Conservation (phyloP, 2,329 filamentous ascomycete species). For the Aspergillus glaucus region DNA sequence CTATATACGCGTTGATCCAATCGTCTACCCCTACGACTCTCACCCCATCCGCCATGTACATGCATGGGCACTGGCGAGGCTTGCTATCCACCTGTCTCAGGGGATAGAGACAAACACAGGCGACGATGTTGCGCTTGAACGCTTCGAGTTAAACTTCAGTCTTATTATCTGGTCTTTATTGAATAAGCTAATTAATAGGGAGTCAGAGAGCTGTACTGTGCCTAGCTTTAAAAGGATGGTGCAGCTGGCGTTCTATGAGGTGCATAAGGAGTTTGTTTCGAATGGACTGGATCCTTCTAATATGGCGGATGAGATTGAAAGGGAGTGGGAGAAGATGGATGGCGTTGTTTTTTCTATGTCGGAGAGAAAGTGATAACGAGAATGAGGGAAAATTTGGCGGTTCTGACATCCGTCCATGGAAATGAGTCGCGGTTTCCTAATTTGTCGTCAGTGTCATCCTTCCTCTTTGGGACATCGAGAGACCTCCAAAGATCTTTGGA, state of each 20-base stretch:
- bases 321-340: constrained; percentile 48
- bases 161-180: constrained; percentile 31
- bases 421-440: background rate
- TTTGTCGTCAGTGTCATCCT: background rate
- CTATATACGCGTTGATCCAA: constrained; percentile 47
- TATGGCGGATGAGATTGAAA: constrained; percentile 18
- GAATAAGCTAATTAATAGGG: constrained; percentile 18
- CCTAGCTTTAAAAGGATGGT: constrained; percentile 25
- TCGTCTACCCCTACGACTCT: constrained; percentile 41
- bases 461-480: background rate
- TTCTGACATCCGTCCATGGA: background rate
- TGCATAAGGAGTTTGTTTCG: constrained; percentile 20
- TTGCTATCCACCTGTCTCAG: constrained; percentile 23
- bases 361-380: background rate
- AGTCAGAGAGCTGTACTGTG: constrained; percentile 21
- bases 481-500: no score
- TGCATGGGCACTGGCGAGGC: constrained; percentile 28
- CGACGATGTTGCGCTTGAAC: constrained; percentile 13
- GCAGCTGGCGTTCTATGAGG: constrained; percentile 18
- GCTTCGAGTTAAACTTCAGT: constrained; percentile 23
- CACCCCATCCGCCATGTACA: constrained; percentile 53
- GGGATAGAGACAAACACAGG: constrained; percentile 12
- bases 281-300: constrained; percentile 21
- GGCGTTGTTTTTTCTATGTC: constrained; percentile 14
- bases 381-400: background rate